phyloP scores from a whole-genome alignment of 169 alveolate genomes.

The Eimeria tenella region DNA sequence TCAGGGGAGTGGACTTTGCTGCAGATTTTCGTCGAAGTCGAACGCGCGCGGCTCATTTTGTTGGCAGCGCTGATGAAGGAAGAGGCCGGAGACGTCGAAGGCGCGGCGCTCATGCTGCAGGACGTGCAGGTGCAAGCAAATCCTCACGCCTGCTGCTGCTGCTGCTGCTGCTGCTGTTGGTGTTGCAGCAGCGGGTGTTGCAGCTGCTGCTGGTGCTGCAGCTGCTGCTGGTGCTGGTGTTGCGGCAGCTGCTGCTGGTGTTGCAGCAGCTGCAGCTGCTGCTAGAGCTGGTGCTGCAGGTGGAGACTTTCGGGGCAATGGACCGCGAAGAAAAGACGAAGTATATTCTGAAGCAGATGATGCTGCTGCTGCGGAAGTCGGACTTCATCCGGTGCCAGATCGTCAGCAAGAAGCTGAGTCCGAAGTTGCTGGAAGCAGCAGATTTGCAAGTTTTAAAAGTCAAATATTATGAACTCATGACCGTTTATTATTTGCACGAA shows the following conservation, averaged over 20 bases:
- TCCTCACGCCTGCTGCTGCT: not conserved
- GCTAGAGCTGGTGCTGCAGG: slow-evolving; percentile 55
- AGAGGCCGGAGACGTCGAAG: slow-evolving; percentile 81
- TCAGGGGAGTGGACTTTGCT: too few relatives aligned
- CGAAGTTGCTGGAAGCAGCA: slow-evolving; percentile 77
- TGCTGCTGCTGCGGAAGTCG: slow-evolving; percentile 72
- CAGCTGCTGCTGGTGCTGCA: not conserved
- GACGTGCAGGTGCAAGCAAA: slow-evolving; percentile 80
- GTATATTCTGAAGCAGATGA: slow-evolving; percentile 86
- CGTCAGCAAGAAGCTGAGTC: slow-evolving; percentile 76
- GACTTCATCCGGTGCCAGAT: slow-evolving; percentile 81
- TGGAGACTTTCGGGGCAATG: slow-evolving; percentile 83
- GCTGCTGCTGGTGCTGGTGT: slow-evolving; percentile 37
- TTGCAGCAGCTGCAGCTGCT: not conserved
- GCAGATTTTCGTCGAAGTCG: slow-evolving; percentile 86
- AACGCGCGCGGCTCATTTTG: slow-evolving; percentile 84
- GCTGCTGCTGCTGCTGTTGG: not conserved
- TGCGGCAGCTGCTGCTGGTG: not conserved
- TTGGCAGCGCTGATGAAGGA: slow-evolving; percentile 83
- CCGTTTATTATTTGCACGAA: slow-evolving; percentile 68
- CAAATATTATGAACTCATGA: slow-evolving; percentile 62
- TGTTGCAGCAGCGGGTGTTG: not conserved
- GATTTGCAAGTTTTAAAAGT: slow-evolving; percentile 77
- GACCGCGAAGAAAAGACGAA: slow-evolving; percentile 84
- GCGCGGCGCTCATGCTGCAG: slow-evolving; percentile 83